These are phyloP conservation scores for Alternaria sp. DNA, from an alignment of 2,329 filamentous ascomycete species.

Conservation along the genomic window DNA sequence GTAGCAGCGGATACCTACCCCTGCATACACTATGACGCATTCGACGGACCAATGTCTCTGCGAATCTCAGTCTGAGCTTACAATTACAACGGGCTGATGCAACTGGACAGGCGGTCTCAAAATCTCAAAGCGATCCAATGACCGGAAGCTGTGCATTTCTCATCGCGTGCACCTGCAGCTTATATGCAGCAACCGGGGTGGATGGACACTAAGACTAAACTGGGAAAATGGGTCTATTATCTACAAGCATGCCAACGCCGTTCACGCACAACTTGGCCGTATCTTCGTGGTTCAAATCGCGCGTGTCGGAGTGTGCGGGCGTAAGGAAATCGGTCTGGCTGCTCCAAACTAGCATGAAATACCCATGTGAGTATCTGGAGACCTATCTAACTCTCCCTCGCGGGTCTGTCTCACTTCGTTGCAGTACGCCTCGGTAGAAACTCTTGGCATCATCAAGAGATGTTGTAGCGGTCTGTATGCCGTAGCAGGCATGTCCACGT, in stretches of 20 bases:
- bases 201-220: constrained; percentile 18
- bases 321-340: background rate
- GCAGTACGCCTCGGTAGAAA: background rate
- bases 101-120: constrained; percentile 3
- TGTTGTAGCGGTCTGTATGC: constrained; percentile 6
- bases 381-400: background rate
- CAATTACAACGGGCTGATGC: constrained; percentile 11
- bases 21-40: background rate
- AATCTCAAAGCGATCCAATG: constrained; percentile 15
- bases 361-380: background rate
- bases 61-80: constrained; percentile 2
- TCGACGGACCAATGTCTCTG: background rate
- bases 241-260: constrained; percentile 7
- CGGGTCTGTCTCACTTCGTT: background rate
- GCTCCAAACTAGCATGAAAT: background rate
- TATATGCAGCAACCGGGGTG: constrained; percentile 14
- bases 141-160: constrained; percentile 1
- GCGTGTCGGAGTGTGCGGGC: background rate
- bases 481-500: background rate
- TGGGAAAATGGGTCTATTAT: constrained; percentile 23
- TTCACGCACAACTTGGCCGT: background rate
- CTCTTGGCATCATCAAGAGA: constrained; percentile 7
- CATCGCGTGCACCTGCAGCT: constrained; percentile 18
- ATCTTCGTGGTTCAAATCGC: constrained; percentile 1
- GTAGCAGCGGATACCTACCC: background rate